Base-by-base conservation (phyloP, 2,329 filamentous ascomycete species). In the Penicillium crustosum region DNA sequence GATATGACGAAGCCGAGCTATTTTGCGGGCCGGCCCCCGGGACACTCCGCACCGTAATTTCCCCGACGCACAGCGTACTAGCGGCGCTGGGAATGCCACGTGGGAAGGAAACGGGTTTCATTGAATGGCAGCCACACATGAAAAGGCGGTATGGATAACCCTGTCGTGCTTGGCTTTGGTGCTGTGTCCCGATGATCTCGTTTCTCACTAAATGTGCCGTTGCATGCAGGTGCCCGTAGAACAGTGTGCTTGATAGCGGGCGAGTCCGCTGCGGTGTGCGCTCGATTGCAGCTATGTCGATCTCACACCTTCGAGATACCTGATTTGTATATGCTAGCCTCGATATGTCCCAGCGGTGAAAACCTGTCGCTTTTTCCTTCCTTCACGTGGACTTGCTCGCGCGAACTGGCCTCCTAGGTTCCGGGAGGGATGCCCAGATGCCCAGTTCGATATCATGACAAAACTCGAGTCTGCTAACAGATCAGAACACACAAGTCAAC, bases 381-480 rank as follows among this genome's bases (percentile, higher is more conserved):
- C 33, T 49, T 31, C 17, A 17, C 19, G 8, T 48, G 41, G 41
- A 47, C 41, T 47, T 38, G 33, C n/a, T 53, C 21, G n/a, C 23
- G n/a, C 36, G 35, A 41, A 42, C 44, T 29, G 41, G 23, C 21
- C 9, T 39, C 45, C 41, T 36, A 27, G 21, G 6, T 47, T 17
- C 21, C 12, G 25, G 7, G 31, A 53, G 29, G 12, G 45, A 57
- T 53, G n/a, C 3, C 13, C 27, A 25, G 45, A 57, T 53, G n/a
- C 5, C 9, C 27, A 25, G n/a, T 13, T 27, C 10, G 35, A 45
- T 10, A 49, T 70, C 66, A 73, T 49, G 70, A 66, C 29, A 73
- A 57, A 25, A 73, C 71, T 23, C 68, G 68, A 50, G 71, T 73
- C 71, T 73, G 59, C 55, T 61, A 55, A 38, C 58, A 50, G 50